Evolutionary conservation across 2,329 filamentous ascomycete species (phyloP).

Genomic region (Emergomyces orientalis): DNA sequence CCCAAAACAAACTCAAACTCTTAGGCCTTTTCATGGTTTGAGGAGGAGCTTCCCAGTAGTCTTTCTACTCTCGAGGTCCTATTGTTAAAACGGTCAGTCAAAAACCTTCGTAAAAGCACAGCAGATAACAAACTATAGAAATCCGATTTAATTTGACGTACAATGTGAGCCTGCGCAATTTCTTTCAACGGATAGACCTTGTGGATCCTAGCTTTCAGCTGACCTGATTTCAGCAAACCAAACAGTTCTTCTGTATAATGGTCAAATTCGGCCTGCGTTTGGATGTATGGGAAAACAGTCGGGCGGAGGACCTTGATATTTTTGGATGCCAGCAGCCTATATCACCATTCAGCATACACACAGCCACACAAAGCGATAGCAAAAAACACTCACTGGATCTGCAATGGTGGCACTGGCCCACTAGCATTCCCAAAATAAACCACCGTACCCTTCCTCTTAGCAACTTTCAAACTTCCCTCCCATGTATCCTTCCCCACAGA

Average conservation of each 20-base stretch:
- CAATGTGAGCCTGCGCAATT: slow-evolving; percentile 58
- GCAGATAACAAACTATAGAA: neutral
- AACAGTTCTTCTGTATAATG: slow-evolving; percentile 64
- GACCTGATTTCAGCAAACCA: slow-evolving; percentile 56
- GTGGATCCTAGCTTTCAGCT: slow-evolving; percentile 64
- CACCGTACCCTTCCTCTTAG: slow-evolving; percentile 68
- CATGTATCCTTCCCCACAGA: slow-evolving; percentile 80
- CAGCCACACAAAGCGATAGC: neutral
- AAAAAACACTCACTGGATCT: slow-evolving; percentile 47
- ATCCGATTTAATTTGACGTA: slow-evolving; percentile 20
- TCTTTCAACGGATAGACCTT: slow-evolving; percentile 68
- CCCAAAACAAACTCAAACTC: neutral
- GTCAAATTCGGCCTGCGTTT: slow-evolving; percentile 60
- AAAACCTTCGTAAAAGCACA: neutral
- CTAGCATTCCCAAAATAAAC: slow-evolving; percentile 74
- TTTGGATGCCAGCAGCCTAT: slow-evolving; percentile 55
- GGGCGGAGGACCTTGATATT: slow-evolving; percentile 71
- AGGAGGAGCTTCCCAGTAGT: slow-evolving; percentile 77
- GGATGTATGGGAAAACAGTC: slow-evolving; percentile 60
- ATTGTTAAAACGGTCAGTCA: neutral
- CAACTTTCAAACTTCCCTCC: slow-evolving; percentile 62
- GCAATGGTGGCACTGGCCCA: slow-evolving; percentile 64
- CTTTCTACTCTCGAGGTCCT: slow-evolving; percentile 70
- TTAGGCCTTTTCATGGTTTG: neutral
- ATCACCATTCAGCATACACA: slow-evolving; percentile 1